These are phyloP conservation scores for Exophiala oligosperma DNA, from an alignment of 2,329 filamentous ascomycete genomes.

Conservation along the genomic window DNA sequence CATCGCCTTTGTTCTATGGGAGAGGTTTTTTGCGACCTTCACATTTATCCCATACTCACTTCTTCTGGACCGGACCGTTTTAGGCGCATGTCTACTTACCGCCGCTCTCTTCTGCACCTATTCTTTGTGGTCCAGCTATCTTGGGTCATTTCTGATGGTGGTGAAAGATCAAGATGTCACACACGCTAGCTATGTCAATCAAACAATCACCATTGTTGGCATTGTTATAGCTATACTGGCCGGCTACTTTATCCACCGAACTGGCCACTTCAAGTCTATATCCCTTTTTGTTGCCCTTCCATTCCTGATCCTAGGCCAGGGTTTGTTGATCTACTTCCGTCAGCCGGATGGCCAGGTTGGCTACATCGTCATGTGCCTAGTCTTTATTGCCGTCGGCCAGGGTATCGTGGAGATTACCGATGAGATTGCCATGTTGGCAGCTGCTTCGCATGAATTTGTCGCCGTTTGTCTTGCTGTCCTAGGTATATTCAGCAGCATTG, in stretches of 20 bases:
- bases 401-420: slow-evolving; percentile 52
- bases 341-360: slow-evolving; percentile 48
- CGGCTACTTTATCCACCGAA: slow-evolving; percentile 48
- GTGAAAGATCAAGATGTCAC: slow-evolving; percentile 20
- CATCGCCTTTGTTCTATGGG: slow-evolving; percentile 54
- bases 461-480: slow-evolving; percentile 42
- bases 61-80: slow-evolving; percentile 27
- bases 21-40: slow-evolving; percentile 51
- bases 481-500: slow-evolving; percentile 34
- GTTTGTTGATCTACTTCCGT: slow-evolving; percentile 56
- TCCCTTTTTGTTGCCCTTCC: slow-evolving; percentile 52
- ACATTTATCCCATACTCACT: slow-evolving; percentile 57
- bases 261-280: slow-evolving; percentile 50
- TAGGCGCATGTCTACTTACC: slow-evolving; percentile 21
- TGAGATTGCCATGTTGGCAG: slow-evolving; percentile 58
- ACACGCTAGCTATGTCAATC: slow-evolving; percentile 45
- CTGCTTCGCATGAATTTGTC: slow-evolving; percentile 52
- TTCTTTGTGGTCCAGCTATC: slow-evolving; percentile 35
- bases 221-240: slow-evolving; percentile 55
- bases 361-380: slow-evolving; percentile 54
- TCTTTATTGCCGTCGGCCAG: slow-evolving; percentile 54
- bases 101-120: slow-evolving; percentile 28
- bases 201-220: slow-evolving; percentile 48
- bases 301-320: slow-evolving; percentile 50
- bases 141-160: slow-evolving; percentile 23